Evolutionary conservation across 2,329 filamentous ascomycete species (phyloP), one percentile per base, ranked within the genome.

Genomic region (Periconia sp.): DNA sequence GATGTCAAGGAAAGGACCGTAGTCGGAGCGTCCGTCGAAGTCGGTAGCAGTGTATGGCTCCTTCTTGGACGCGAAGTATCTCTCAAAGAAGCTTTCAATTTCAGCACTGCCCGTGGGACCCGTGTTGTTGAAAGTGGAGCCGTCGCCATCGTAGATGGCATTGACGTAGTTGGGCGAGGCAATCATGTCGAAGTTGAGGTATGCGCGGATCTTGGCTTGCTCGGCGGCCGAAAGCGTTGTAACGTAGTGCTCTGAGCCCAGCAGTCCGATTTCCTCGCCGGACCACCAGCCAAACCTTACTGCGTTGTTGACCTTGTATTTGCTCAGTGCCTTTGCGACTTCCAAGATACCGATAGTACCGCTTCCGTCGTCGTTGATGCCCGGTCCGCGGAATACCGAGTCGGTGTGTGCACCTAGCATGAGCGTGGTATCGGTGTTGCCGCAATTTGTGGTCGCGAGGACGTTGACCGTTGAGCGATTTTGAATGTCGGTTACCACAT

Each of bases 391-490:
- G 5, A 46, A 49, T 2, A 73, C 68, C 10, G 61, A 66, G 48
- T 73, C 69, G 5, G 61, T 62, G 50, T 73, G 70, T 10, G 65
- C 71, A 11, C 66, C 70, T 0, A 72, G 48, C 24, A 64, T 54
- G 28, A 73, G 55, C 23, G 59, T 61, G 33, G 64, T 70, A 47
- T 68, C 52, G 17, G 59, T 56, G 43, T 69, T 60, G 15, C 69
- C 70, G 22, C 55, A 48, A 32, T 66, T 69, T 44, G 66, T 63
- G 13, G 66, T 62, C 7, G 69, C 70, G 24, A 72, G 48, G 16
- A 73, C 62, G 32, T 73, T 72, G 42, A 61, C 62, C 48, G 78
- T 80, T 1, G 73, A 75, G 10, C 73, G 67, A 51, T 76, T 75
- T 51, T 78, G 70, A 23, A 76, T 60, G 39, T 72, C 56, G 21